phyloP scores from a whole-genome alignment of 2,329 filamentous ascomycete species.

The Sporothrix euskadiensis region DNA sequence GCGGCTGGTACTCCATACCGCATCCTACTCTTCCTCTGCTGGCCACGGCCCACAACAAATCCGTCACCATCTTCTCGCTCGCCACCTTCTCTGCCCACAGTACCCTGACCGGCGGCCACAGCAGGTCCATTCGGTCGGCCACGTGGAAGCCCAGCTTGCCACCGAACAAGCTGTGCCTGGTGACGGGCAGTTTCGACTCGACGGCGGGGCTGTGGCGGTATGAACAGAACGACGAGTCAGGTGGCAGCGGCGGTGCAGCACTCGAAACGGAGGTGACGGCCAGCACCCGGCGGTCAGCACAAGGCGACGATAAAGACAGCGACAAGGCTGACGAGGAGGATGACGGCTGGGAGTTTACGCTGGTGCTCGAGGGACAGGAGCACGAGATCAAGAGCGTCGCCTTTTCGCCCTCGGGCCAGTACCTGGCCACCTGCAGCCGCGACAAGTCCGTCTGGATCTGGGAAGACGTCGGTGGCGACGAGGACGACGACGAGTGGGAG shows the following conservation, averaged over 20 bases:
- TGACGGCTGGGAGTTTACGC: conserved; percentile 88
- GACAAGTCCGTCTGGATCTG: conserved; percentile 98
- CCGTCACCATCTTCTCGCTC: conserved; percentile 86
- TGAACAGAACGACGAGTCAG: conserved; percentile 50
- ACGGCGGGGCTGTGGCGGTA: conserved; percentile 83
- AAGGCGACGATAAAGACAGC: conserved; percentile 33
- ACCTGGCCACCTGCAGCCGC: conserved; percentile 84
- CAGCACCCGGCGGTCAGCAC: conserved; percentile 29
- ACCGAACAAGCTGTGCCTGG: conserved; percentile 69
- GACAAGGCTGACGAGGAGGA: conserved; percentile 61
- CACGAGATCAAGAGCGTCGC: conserved; percentile 83
- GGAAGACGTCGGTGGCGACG: conserved; percentile 77
- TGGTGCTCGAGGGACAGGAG: conserved; percentile 92
- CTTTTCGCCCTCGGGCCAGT: conserved; percentile 72
- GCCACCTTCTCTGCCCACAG: conserved; percentile 76
- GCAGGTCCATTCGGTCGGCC: conserved; percentile 79
- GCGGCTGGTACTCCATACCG: conserved; percentile 82
- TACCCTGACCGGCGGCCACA: conserved; percentile 81
- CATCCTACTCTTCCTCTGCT: conserved; percentile 86
- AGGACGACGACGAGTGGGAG: conserved; percentile 92
- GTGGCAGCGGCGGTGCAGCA: conserved; percentile 37
- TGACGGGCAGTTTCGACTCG: conserved; percentile 91
- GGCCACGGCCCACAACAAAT: conserved; percentile 84
- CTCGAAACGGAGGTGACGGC: conserved; percentile 45
- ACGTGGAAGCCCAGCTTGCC: conserved; percentile 80